phyloP scores from a whole-genome alignment of 2,329 filamentous ascomycete species.

The Aspergillus uvarum region DNA sequence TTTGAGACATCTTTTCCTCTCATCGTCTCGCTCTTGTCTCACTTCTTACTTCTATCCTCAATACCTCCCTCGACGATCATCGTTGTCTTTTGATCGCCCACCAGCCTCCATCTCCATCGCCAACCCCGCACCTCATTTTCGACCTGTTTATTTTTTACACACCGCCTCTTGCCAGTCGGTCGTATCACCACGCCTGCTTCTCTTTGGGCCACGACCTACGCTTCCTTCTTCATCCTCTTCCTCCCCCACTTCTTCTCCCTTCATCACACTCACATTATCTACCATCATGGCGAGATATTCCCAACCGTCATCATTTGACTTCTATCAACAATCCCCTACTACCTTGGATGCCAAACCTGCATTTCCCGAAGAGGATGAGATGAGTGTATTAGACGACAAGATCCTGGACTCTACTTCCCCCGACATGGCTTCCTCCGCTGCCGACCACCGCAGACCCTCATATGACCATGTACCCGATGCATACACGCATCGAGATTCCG shows the following conservation, averaged over 20 bases:
- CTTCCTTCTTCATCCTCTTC: slow-evolving; percentile 9
- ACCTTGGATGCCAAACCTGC: slow-evolving; percentile 43
- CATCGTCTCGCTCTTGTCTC: slow-evolving; percentile 7
- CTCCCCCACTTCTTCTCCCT: slow-evolving; percentile 1
- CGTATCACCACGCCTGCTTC: slow-evolving; percentile 3
- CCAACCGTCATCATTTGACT: slow-evolving; percentile 43
- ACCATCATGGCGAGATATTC: slow-evolving; percentile 45
- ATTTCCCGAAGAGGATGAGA: slow-evolving; percentile 52
- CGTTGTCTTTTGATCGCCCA: neutral
- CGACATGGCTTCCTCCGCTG: slow-evolving; percentile 50
- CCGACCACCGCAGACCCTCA: slow-evolving; percentile 46
- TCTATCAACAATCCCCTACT: slow-evolving; percentile 46
- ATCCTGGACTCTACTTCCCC: slow-evolving; percentile 51
- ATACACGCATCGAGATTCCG: slow-evolving; percentile 53
- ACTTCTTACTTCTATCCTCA: slow-evolving; percentile 2
- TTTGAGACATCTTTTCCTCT: slow-evolving; percentile 11
- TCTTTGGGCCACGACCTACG: slow-evolving; percentile 6
- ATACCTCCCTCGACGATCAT: neutral
- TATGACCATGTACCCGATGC: slow-evolving; percentile 51
- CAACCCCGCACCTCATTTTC: slow-evolving; percentile 18
- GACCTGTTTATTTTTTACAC: slow-evolving; percentile 18
- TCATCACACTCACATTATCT: slow-evolving; percentile 28
- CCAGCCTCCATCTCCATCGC: slow-evolving; percentile 11
- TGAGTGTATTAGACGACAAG: slow-evolving; percentile 51
- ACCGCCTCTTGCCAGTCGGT: slow-evolving; percentile 22